Evolutionary conservation across 2,329 filamentous ascomycete species (phyloP).

Genomic region (Pseudogymnoascus destructans): DNA sequence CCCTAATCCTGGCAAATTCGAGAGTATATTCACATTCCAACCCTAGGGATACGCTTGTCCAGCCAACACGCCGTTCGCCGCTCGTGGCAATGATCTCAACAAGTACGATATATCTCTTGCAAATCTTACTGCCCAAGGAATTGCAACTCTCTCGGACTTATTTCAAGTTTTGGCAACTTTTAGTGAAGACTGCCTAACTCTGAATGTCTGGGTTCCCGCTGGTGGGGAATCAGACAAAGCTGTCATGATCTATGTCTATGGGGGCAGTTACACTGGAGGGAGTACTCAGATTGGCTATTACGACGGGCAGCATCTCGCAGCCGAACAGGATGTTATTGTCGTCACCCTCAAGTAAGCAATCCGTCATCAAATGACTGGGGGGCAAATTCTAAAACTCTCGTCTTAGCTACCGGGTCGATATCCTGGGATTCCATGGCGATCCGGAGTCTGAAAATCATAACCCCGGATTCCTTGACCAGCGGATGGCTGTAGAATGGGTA

Average conservation of each 20-base stretch:
- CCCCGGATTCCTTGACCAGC: slow-evolving; percentile 16
- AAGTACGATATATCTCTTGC: slow-evolving; percentile 10
- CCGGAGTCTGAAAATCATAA: slow-evolving; percentile 12
- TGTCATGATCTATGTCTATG: slow-evolving; percentile 34
- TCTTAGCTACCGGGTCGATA: slow-evolving; percentile 23
- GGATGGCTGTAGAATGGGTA: slow-evolving; percentile 28
- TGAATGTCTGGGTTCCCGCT: slow-evolving; percentile 27
- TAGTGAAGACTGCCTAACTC: slow-evolving; percentile 27
- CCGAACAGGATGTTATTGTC: slow-evolving; percentile 17
- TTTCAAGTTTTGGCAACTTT: background rate
- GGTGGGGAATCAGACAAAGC: slow-evolving; percentile 27
- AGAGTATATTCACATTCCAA: background rate
- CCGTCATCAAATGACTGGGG: background rate
- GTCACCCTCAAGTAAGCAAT: slow-evolving; percentile 22
- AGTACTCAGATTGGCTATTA: slow-evolving; percentile 30
- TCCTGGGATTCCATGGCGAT: slow-evolving; percentile 27
- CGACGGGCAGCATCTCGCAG: slow-evolving; percentile 32
- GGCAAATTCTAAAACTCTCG: background rate
- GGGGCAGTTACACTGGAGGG: slow-evolving; percentile 31
- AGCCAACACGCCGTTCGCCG: background rate
- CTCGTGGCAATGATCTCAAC: slow-evolving; percentile 8
- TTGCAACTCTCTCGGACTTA: slow-evolving; percentile 11
- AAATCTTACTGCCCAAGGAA: slow-evolving; percentile 20
- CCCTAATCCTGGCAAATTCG: slow-evolving; percentile 17
- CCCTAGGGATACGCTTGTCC: slow-evolving; percentile 9